These are phyloP conservation scores for Fusarium falciforme DNA, from an alignment of 2,329 filamentous ascomycete species.

Conservation along the genomic window DNA sequence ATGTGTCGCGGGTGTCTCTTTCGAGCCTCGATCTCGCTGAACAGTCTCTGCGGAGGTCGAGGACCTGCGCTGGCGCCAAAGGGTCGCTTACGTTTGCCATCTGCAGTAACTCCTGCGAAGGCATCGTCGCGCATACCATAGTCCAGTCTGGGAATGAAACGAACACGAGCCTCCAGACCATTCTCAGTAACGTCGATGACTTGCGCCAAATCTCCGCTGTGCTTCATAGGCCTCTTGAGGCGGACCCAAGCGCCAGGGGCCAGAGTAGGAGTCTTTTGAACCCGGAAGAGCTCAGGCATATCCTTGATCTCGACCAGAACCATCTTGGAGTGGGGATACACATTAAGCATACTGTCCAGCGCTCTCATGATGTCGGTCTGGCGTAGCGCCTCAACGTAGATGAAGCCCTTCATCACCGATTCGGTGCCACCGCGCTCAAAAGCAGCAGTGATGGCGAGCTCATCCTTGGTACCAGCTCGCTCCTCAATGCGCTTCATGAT, in stretches of 20 bases:
- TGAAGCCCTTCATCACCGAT: slow-evolving; percentile 88
- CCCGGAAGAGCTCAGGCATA: slow-evolving; percentile 94
- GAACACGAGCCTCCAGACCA: slow-evolving; percentile 86
- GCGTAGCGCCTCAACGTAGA: slow-evolving; percentile 92
- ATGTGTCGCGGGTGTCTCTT: slow-evolving; percentile 80
- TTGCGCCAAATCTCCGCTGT: slow-evolving; percentile 90
- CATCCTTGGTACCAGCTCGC: slow-evolving; percentile 79
- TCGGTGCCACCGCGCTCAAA: slow-evolving; percentile 88
- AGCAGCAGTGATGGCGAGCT: slow-evolving; percentile 85
- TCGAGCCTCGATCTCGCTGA: slow-evolving; percentile 91
- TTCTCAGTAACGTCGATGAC: slow-evolving; percentile 94
- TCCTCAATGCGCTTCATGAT: slow-evolving; percentile 93
- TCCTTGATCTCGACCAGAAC: slow-evolving; percentile 94
- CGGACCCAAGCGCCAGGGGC: slow-evolving; percentile 93
- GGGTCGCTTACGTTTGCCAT: slow-evolving; percentile 84
- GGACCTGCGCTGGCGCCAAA: slow-evolving; percentile 67
- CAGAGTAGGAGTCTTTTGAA: slow-evolving; percentile 86
- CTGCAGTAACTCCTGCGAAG: slow-evolving; percentile 57
- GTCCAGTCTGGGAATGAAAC: slow-evolving; percentile 89
- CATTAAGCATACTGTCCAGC: slow-evolving; percentile 85
- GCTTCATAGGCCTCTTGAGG: slow-evolving; percentile 81
- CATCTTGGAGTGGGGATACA: slow-evolving; percentile 89
- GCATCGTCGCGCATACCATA: slow-evolving; percentile 88
- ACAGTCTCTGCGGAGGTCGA: slow-evolving; percentile 87
- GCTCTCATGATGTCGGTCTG: slow-evolving; percentile 88